Evolutionary conservation across 805 yeast genomes (phyloP).

Genomic region (Candida parachauliodes): DNA sequence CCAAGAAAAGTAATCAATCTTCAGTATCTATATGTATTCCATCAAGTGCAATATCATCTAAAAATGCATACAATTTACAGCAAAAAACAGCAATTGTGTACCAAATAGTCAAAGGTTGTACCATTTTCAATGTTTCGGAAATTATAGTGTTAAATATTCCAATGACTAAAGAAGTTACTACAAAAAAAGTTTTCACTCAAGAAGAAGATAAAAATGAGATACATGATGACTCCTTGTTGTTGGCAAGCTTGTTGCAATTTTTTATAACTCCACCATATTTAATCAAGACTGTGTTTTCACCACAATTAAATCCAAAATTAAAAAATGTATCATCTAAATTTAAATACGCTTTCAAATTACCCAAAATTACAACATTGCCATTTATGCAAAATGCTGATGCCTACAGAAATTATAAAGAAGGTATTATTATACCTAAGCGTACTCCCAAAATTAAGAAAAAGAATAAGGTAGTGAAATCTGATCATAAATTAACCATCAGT

Average conservation of each 20-base stretch:
- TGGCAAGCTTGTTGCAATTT: conserved; percentile 71
- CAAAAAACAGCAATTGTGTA: conserved; percentile 73
- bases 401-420: conserved; percentile 52
- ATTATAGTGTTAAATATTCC: conserved; percentile 61
- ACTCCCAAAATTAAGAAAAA: conserved; percentile 32
- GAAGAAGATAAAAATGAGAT: conserved; percentile 8
- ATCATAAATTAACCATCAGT: conserved; percentile 50
- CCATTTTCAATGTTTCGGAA: conserved; percentile 68
- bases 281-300: conserved; percentile 56
- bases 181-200: conserved; percentile 3
- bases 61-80: conserved; percentile 61
- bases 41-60: conserved; percentile 51
- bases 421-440: conserved; percentile 48
- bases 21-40: conserved; percentile 70
- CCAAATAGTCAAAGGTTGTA: conserved; percentile 74
- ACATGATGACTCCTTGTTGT: conserved; percentile 32
- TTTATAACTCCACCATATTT: conserved; percentile 85
- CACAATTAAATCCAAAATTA: conserved; percentile 18
- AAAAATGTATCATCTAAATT: conserved; percentile 41
- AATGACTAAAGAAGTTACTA: conserved; percentile 14
- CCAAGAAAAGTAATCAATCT: conserved; percentile 20
- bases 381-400: conserved; percentile 53
- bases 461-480: conserved; percentile 28
- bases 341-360: conserved; percentile 63
- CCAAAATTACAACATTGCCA: conserved; percentile 70